A percentile compares a stretch with the other conserved stretches of the same genome.
Conservation (phyloP, 306 rosid species). For the Cucurbita moschata region DNA sequence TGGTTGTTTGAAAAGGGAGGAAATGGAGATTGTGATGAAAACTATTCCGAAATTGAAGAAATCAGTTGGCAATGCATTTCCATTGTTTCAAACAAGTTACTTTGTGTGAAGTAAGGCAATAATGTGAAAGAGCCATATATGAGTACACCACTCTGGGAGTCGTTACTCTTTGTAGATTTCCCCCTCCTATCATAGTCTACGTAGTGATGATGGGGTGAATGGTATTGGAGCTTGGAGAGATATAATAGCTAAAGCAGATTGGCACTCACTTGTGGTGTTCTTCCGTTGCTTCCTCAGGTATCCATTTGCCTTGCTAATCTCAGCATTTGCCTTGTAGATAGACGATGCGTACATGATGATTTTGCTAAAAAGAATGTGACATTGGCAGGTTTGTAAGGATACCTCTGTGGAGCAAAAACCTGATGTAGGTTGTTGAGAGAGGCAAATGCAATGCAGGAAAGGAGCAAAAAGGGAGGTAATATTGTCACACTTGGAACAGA, state of each 20-base stretch:
- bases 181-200: not conserved
- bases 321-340: not conserved
- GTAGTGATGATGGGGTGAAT: conserved; percentile 14
- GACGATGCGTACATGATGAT: not conserved
- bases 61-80: not conserved
- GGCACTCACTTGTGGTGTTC: conserved; percentile 18
- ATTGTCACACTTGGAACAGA: conserved; percentile 27
- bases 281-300: conserved; percentile 1
- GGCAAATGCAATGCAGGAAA: not conserved
- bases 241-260: not conserved
- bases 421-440: not conserved
- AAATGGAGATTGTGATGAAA: not conserved
- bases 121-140: conserved; percentile 4
- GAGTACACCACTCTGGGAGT: not conserved
- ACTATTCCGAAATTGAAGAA: conserved; percentile 1
- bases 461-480: conserved; percentile 12
- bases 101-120: not conserved
- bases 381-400: not conserved
- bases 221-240: conserved; percentile 9
- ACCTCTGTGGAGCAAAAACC: not conserved
- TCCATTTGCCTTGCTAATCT: not conserved
- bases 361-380: not conserved
- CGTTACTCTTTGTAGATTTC: not conserved
- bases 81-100: not conserved
- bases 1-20: not conserved